phyloP scores from a whole-genome alignment of 306 rosid species.

The Coriaria nepalensis region DNA sequence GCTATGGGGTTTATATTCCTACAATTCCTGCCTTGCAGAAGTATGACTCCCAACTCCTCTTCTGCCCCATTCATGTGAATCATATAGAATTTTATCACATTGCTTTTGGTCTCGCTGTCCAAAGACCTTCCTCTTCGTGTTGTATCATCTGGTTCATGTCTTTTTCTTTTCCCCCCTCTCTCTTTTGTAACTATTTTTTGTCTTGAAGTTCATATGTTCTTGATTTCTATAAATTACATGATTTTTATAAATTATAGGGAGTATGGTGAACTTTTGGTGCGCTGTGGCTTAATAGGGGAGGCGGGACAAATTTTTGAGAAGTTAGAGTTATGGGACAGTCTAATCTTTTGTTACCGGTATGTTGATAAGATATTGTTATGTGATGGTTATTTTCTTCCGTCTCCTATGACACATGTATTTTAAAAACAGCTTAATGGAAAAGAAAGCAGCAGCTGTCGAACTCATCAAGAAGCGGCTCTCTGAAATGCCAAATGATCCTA shows the following conservation, averaged over 20 bases:
- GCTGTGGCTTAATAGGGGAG: constrained; percentile 90
- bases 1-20: constrained; percentile 53
- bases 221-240: too few relatives aligned
- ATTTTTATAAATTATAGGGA: constrained; percentile 39
- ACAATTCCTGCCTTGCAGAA: constrained; percentile 71
- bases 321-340: constrained; percentile 94
- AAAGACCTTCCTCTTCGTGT: too few relatives aligned
- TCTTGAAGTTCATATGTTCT: too few relatives aligned
- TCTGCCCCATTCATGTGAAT: constrained; percentile 4
- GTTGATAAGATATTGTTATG: constrained; percentile 15
- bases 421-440: constrained; percentile 59
- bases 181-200: too few relatives aligned
- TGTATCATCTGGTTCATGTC: too few relatives aligned
- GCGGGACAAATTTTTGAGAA: constrained; percentile 79
- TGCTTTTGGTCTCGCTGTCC: not conserved
- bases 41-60: constrained; percentile 30
- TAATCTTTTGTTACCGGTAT: constrained; percentile 77
- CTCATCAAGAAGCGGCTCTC: constrained; percentile 74
- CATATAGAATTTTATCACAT: not conserved
- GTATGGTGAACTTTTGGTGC: constrained; percentile 74
- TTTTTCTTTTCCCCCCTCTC: too few relatives aligned
- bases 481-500: constrained; percentile 70
- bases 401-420: constrained; percentile 18
- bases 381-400: not conserved
- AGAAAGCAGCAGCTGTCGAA: constrained; percentile 93